Evolutionary conservation across 805 yeast genomes (phyloP).

Genomic region (Geotrichum ghanense): DNA sequence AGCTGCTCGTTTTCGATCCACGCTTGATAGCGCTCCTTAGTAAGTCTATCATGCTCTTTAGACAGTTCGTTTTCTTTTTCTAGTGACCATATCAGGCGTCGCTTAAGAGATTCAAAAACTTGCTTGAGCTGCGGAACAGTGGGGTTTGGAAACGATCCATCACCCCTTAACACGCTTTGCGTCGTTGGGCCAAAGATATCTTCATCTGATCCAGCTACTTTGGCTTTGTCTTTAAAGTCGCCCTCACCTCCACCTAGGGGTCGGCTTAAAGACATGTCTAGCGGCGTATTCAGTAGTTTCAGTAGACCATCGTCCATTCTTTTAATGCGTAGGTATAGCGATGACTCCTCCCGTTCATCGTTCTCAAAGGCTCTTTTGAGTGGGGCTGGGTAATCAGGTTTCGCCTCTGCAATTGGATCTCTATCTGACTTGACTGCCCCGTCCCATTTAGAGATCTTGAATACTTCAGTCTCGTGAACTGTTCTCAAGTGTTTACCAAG

Average conservation of each 20-base stretch:
- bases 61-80: slow-evolving; percentile 18
- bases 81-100: slow-evolving; percentile 24
- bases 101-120: slow-evolving; percentile 15
- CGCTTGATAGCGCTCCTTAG: slow-evolving; percentile 12
- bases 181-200: slow-evolving; percentile 3
- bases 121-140: slow-evolving; percentile 3
- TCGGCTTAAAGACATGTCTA: neutral
- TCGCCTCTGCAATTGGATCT: slow-evolving; percentile 4
- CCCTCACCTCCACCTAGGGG: neutral
- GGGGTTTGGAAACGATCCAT: slow-evolving; percentile 6
- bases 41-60: slow-evolving; percentile 14
- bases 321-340: slow-evolving; percentile 8
- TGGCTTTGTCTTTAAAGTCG: neutral
- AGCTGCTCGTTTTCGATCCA: slow-evolving; percentile 27
- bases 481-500: slow-evolving; percentile 52
- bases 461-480: slow-evolving; percentile 36
- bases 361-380: slow-evolving; percentile 7
- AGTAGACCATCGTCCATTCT: neutral
- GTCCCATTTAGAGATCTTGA: neutral
- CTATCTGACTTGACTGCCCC: neutral
- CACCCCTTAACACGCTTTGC: slow-evolving; percentile 13
- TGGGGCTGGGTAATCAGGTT: neutral
- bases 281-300: neutral
- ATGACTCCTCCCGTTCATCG: slow-evolving; percentile 7
- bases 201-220: neutral